Evolutionary conservation across 805 yeast species (phyloP).

Genomic region (Torulaspora delbrueckii): DNA sequence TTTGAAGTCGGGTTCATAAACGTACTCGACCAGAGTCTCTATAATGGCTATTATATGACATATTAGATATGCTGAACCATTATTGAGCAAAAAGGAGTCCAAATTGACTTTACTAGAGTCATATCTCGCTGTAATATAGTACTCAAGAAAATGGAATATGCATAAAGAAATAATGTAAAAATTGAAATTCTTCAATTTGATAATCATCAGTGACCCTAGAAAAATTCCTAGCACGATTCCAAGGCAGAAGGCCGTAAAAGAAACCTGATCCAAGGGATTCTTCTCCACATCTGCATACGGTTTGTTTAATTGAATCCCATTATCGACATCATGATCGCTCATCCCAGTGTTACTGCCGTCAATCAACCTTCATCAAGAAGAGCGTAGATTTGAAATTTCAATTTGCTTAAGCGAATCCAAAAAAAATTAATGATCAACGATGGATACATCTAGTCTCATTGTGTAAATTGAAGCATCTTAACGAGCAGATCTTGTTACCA

Average conservation of each 20-base stretch:
- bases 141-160: slow-evolving; percentile 78
- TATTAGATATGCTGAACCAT: slow-evolving; percentile 52
- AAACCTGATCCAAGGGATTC: slow-evolving; percentile 42
- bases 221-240: slow-evolving; percentile 44
- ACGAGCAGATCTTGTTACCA: slow-evolving; percentile 32
- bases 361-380: not conserved
- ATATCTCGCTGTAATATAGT: slow-evolving; percentile 68
- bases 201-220: slow-evolving; percentile 28
- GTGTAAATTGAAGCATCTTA: slow-evolving; percentile 31
- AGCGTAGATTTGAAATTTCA: not conserved
- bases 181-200: slow-evolving; percentile 36
- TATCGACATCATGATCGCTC: not conserved
- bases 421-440: slow-evolving; percentile 4
- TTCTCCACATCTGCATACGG: slow-evolving; percentile 33
- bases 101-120: slow-evolving; percentile 61
- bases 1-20: slow-evolving; percentile 40
- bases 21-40: slow-evolving; percentile 46
- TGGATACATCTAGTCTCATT: slow-evolving; percentile 35
- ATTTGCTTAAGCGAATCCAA: not conserved
- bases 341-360: not conserved
- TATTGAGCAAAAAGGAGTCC: slow-evolving; percentile 65
- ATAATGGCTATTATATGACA: slow-evolving; percentile 54
- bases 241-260: slow-evolving; percentile 41
- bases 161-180: slow-evolving; percentile 51
- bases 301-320: not conserved